Conservation (phyloP, 1,284 basidiomycete genomes). For the Papiliotrema nemorosa region DNA sequence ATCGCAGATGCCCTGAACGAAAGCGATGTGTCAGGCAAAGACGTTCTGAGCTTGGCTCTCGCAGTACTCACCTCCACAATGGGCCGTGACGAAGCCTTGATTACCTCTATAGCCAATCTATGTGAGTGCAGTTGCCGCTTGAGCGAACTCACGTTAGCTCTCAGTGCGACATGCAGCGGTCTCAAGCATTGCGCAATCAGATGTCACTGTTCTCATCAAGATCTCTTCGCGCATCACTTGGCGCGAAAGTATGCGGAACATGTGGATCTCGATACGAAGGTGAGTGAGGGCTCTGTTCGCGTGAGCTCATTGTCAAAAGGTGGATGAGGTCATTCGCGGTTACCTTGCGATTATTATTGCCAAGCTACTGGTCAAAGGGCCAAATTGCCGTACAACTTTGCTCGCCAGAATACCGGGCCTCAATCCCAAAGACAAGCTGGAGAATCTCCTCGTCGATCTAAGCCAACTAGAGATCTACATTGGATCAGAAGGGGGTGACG, state of each 20-base stretch:
- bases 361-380: neutral
- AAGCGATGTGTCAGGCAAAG: no score
- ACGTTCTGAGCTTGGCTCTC: constrained; percentile 1
- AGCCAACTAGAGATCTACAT: no score
- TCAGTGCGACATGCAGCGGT: neutral
- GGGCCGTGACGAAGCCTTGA: no score
- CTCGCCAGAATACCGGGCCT: no score
- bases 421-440: no score
- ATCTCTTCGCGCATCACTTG: no score
- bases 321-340: neutral
- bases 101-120: neutral
- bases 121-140: neutral
- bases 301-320: neutral
- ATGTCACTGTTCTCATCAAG: neutral
- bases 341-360: constrained; percentile 1
- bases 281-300: neutral
- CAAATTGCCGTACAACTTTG: no score
- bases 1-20: neutral
- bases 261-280: neutral
- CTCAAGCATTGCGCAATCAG: neutral
- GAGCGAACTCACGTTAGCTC: neutral
- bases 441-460: no score
- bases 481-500: no score
- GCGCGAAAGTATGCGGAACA: neutral
- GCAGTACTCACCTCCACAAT: neutral